phyloP scores from a whole-genome alignment of 2,329 filamentous ascomycete genomes.

The Penicillium thymicola region DNA sequence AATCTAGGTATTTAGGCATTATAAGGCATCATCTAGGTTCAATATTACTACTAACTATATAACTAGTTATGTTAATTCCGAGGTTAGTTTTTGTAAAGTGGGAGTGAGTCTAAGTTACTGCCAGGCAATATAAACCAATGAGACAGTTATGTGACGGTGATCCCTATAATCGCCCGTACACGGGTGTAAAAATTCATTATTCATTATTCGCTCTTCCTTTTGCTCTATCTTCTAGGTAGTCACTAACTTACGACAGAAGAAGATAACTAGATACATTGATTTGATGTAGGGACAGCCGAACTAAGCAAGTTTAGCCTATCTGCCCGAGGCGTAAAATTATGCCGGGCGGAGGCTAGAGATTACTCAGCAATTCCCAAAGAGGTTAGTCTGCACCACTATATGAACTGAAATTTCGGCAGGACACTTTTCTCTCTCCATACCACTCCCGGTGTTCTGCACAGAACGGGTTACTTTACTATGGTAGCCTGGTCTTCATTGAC shows the following conservation, averaged over 20 bases:
- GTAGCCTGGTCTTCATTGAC: slow-evolving; percentile 30
- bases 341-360: neutral
- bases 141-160: too few relatives aligned
- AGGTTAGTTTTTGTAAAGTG: too few relatives aligned
- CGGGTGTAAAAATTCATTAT: neutral
- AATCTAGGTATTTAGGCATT: too few relatives aligned
- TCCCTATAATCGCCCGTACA: too few relatives aligned
- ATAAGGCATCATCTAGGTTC: too few relatives aligned
- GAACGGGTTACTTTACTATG: slow-evolving; percentile 34
- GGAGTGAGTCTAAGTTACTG: too few relatives aligned
- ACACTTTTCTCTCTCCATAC: slow-evolving; percentile 26
- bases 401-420: slow-evolving; percentile 3
- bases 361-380: slow-evolving; percentile 13
- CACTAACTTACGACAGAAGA: too few relatives aligned
- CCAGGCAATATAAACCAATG: too few relatives aligned
- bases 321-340: neutral
- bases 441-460: slow-evolving; percentile 43
- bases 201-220: neutral
- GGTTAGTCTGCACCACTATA: slow-evolving; percentile 16
- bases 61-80: too few relatives aligned
- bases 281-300: neutral
- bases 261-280: too few relatives aligned
- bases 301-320: neutral
- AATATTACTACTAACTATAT: too few relatives aligned
- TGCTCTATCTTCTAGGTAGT: neutral